phyloP scores from a whole-genome alignment of 305 asterid species.

The Rubia occidens region DNA sequence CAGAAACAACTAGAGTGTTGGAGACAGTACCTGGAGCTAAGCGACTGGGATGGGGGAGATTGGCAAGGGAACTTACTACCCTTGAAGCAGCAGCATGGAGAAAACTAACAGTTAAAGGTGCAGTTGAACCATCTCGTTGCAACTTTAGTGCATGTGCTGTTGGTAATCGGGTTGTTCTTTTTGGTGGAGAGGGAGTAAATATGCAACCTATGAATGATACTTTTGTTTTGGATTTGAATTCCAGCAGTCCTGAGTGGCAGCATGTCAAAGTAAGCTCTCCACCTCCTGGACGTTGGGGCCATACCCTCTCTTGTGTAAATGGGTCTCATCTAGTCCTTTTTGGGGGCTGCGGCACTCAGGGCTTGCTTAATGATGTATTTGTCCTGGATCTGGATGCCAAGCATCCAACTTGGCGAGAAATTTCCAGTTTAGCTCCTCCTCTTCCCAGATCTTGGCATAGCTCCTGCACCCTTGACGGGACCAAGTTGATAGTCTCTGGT shows the following conservation, averaged over 20 bases:
- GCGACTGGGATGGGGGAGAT: slow-evolving; percentile 67
- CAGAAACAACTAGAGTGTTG: slow-evolving; percentile 62
- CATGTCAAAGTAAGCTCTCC: slow-evolving; percentile 72
- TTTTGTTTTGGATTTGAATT: slow-evolving; percentile 71
- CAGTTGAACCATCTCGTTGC: slow-evolving; percentile 89
- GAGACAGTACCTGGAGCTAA: slow-evolving; percentile 73
- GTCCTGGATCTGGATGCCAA: slow-evolving; percentile 77
- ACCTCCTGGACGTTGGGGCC: slow-evolving; percentile 97
- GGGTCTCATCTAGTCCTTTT: slow-evolving; percentile 75
- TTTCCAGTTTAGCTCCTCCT: slow-evolving; percentile 84
- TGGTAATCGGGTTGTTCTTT: slow-evolving; percentile 80
- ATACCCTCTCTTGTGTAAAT: slow-evolving; percentile 80
- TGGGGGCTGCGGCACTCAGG: slow-evolving; percentile 89
- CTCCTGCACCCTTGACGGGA: slow-evolving; percentile 75
- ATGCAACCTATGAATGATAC: slow-evolving; percentile 96
- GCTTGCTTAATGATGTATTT: slow-evolving; percentile 79
- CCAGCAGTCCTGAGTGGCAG: slow-evolving; percentile 77
- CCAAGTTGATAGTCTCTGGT: slow-evolving; percentile 76
- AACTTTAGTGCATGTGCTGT: slow-evolving; percentile 95
- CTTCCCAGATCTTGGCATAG: slow-evolving; percentile 89
- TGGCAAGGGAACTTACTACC: slow-evolving; percentile 78
- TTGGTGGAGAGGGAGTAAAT: slow-evolving; percentile 94
- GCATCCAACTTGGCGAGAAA: slow-evolving; percentile 81
- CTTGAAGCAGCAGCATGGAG: slow-evolving; percentile 89
- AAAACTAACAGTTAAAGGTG: slow-evolving; percentile 69